These are phyloP conservation scores for Pelagomonas calceolata DNA, from an alignment of 108 stramenopile species.

Conservation along the genomic window DNA sequence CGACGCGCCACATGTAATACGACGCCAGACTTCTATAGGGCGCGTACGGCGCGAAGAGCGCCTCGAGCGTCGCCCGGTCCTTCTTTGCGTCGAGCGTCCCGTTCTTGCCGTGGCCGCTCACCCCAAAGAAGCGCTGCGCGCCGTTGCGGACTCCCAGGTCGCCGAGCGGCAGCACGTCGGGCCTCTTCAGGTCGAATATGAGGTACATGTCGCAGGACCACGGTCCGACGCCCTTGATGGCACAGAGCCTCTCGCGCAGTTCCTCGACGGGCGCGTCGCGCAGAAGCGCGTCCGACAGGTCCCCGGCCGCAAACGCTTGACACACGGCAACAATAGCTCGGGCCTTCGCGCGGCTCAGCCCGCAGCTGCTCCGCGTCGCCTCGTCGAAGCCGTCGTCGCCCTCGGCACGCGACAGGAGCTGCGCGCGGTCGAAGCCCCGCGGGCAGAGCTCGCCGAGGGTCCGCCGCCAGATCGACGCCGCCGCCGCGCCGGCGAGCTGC, in stretches of 20 bases:
- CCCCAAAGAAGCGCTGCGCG: constrained; percentile 27
- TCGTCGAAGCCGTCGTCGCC: constrained; percentile 16
- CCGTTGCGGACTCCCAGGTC: constrained; percentile 55
- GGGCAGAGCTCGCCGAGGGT: background rate
- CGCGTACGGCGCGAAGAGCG: constrained; percentile 16
- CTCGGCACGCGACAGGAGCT: background rate
- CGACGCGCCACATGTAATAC: constrained; percentile 46
- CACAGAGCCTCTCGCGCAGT: constrained; percentile 30
- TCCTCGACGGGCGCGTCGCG: no score
- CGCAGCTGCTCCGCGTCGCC: constrained; percentile 22
- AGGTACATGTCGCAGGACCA: constrained; percentile 59
- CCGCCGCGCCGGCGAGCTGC: constrained; percentile 36
- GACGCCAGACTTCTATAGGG: constrained; percentile 38
- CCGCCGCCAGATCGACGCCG: constrained; percentile 32
- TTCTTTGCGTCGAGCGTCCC: constrained; percentile 30
- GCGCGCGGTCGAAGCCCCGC: background rate
- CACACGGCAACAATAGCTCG: constrained; percentile 37
- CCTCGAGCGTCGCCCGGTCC: constrained; percentile 24
- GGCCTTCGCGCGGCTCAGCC: constrained; percentile 37
- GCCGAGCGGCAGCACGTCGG: constrained; percentile 46
- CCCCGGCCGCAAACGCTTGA: constrained; percentile 20
- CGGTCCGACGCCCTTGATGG: constrained; percentile 50
- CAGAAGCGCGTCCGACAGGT: constrained; percentile 13
- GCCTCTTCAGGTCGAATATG: constrained; percentile 39
- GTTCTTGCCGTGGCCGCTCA: constrained; percentile 17